Evolutionary conservation across 2,329 filamentous ascomycete species (phyloP).

Genomic region (Teratosphaeria epicoccoides): DNA sequence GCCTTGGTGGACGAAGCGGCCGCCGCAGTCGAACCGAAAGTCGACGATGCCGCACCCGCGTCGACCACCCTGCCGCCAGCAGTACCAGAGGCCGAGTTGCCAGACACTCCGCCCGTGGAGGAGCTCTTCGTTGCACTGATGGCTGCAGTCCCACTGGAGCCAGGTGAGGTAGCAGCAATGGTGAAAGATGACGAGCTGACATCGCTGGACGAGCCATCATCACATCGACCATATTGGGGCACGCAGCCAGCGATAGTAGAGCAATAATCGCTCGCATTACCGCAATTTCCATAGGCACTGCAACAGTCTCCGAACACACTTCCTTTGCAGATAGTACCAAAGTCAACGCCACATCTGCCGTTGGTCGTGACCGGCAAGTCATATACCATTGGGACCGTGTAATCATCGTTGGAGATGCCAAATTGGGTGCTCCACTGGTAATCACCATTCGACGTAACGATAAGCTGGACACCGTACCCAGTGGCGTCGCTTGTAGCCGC

Average conservation of each 20-base stretch:
- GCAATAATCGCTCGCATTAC: slow-evolving; percentile 3
- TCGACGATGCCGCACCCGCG: no score
- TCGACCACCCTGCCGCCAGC: no score
- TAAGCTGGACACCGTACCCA: slow-evolving; percentile 52
- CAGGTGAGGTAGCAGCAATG: background rate
- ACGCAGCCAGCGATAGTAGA: slow-evolving; percentile 2
- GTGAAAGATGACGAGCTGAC: background rate
- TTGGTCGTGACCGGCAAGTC: background rate
- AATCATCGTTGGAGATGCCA: slow-evolving; percentile 42
- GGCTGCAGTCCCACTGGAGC: background rate
- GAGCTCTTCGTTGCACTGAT: background rate
- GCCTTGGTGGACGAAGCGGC: background rate
- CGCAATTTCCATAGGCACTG: slow-evolving; percentile 9
- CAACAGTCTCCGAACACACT: slow-evolving; percentile 9
- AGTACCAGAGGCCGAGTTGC: slow-evolving; percentile 10
- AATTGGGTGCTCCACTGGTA: slow-evolving; percentile 56
- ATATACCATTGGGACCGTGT: slow-evolving; percentile 11
- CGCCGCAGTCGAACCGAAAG: slow-evolving; percentile 23
- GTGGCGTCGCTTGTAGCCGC: slow-evolving; percentile 20
- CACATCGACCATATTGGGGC: slow-evolving; percentile 5
- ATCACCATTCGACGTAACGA: slow-evolving; percentile 47
- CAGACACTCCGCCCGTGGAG: background rate
- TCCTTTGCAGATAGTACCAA: background rate
- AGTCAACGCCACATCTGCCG: background rate
- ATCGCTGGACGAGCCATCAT: background rate